Evolutionary conservation across 2,329 filamentous ascomycete genomes (phyloP).

Genomic region (Xylariaceae sp.): DNA sequence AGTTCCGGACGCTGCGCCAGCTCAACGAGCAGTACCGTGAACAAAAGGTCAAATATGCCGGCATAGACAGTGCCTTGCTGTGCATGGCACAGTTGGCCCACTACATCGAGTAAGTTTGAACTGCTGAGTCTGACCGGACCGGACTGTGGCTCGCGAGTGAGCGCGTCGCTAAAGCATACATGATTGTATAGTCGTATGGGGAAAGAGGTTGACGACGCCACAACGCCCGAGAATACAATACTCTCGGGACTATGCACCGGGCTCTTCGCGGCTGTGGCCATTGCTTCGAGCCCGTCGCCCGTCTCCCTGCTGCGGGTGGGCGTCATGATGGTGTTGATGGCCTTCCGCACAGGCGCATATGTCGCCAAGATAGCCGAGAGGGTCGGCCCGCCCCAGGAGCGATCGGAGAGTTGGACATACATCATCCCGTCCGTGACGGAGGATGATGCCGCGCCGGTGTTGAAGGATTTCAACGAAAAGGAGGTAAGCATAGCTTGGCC

Average conservation of each 20-base stretch:
- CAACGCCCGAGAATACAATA: constrained; percentile 45
- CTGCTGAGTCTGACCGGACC: too few relatives aligned
- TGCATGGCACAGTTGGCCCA: constrained; percentile 62
- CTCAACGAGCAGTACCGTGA: constrained; percentile 60
- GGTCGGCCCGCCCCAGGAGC: constrained; percentile 35
- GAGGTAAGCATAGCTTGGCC: constrained; percentile 35
- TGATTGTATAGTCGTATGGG: constrained; percentile 46
- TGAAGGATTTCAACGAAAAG: constrained; percentile 53
- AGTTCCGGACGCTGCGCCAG: constrained; percentile 58
- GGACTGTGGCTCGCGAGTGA: too few relatives aligned
- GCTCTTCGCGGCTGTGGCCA: constrained; percentile 62
- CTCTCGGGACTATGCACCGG: constrained; percentile 64
- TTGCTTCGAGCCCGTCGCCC: constrained; percentile 58
- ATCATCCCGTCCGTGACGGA: constrained; percentile 55
- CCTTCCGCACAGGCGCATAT: constrained; percentile 59
- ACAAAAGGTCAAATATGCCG: constrained; percentile 51
- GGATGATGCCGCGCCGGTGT: constrained; percentile 42
- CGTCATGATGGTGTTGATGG: constrained; percentile 58
- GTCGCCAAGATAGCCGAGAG: constrained; percentile 46
- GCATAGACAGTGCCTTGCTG: constrained; percentile 59
- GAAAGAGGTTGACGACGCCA: constrained; percentile 50
- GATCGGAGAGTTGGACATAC: constrained; percentile 60
- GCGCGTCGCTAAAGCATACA: too few relatives aligned
- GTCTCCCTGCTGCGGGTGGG: constrained; percentile 57
- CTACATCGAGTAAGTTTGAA: constrained; percentile 57